Conservation (phyloP, 1,139 yeast genomes). For the Kodamaea sp. region DNA sequence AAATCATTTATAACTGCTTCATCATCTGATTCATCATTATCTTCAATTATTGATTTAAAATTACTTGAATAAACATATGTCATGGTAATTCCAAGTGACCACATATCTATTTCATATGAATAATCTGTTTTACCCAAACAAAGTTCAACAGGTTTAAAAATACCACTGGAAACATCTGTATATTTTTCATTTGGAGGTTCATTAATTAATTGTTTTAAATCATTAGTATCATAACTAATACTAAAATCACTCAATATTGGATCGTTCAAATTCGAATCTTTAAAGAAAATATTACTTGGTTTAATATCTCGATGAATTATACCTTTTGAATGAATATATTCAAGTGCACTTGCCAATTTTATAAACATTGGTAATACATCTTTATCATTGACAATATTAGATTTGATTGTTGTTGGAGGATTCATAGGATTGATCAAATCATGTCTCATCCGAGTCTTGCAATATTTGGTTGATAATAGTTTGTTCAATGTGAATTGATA, state of each 20-base stretch:
- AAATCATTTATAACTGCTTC: constrained; percentile 55
- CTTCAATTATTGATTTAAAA: constrained; percentile 39
- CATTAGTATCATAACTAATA: constrained; percentile 47
- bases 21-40: constrained; percentile 29
- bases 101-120: constrained; percentile 63
- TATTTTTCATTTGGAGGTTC: constrained; percentile 51
- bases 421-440: constrained; percentile 21
- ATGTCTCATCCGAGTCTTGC: constrained; percentile 19
- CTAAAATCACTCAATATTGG: constrained; percentile 76
- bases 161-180: constrained; percentile 73
- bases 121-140: constrained; percentile 68
- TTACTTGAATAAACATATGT: constrained; percentile 54
- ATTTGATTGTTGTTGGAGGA: constrained; percentile 11
- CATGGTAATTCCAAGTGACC: constrained; percentile 73
- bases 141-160: constrained; percentile 82
- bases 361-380: constrained; percentile 23
- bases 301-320: constrained; percentile 90
- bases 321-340: constrained; percentile 49
- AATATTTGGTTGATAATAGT: constrained; percentile 18
- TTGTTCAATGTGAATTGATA: constrained; percentile 28
- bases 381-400: constrained; percentile 5
- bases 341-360: constrained; percentile 48
- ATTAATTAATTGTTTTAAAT: constrained; percentile 25
- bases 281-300: constrained; percentile 70
- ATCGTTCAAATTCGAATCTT: constrained; percentile 24